Percentiles rank a stretch among this genome's conserved stretches.
Evolutionary conservation across 441 rosid species (phyloP).

Genomic region (Eutrema salsugineum): DNA sequence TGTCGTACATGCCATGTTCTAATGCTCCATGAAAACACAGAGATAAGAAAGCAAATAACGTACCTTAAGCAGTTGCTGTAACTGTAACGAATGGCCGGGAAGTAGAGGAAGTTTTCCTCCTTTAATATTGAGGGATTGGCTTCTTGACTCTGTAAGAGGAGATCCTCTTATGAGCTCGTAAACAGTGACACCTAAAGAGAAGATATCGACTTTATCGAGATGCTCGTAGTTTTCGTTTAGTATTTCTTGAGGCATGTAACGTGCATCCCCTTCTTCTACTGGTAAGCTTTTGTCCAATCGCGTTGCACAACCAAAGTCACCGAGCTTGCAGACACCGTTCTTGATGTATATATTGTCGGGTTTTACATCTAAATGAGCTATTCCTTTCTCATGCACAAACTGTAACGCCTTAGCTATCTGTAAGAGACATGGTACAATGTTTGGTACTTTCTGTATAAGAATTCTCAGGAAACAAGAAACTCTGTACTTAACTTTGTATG

Average conservation of each 20-base stretch:
- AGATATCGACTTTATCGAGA: slow-evolving; percentile 88
- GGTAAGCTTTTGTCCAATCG: slow-evolving; percentile 75
- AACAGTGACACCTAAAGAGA: slow-evolving; percentile 74
- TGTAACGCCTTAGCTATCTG: slow-evolving; percentile 87
- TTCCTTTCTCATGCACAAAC: slow-evolving; percentile 71
- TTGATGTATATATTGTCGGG: slow-evolving; percentile 91
- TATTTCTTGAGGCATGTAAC: slow-evolving; percentile 97
- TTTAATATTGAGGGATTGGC: slow-evolving; percentile 60
- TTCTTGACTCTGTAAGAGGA: slow-evolving; percentile 71
- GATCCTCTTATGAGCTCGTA: slow-evolving; percentile 82
- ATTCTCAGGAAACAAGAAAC: not conserved
- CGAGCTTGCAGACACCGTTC: slow-evolving; percentile 77
- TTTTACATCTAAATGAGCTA: slow-evolving; percentile 93
- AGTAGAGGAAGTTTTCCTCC: slow-evolving; percentile 88
- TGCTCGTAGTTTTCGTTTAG: slow-evolving; percentile 78
- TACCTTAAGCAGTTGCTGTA: slow-evolving; percentile 90
- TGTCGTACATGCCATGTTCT: not conserved
- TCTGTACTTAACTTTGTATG: not conserved
- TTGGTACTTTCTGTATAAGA: not conserved
- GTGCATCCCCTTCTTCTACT: slow-evolving; percentile 95
- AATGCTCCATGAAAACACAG: not conserved
- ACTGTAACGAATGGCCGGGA: slow-evolving; percentile 79
- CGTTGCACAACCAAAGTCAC: slow-evolving; percentile 96
- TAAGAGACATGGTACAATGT: not conserved
- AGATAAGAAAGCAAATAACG: not conserved